These are phyloP conservation scores for Parastagonospora avenae DNA, from an alignment of 2,329 filamentous ascomycete species.

Conservation along the genomic window DNA sequence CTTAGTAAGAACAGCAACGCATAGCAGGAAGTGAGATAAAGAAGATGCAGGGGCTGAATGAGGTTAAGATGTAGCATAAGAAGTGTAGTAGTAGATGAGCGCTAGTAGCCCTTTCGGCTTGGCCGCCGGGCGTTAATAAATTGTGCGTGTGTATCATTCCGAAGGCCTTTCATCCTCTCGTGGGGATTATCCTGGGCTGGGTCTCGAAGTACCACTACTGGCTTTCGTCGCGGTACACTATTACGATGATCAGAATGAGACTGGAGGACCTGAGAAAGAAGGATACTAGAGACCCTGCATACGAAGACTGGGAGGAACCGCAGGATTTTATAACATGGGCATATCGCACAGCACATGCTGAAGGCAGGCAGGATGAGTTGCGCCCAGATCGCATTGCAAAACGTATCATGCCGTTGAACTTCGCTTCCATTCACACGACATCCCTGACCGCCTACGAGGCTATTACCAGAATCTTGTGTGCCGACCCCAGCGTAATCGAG, in stretches of 20 bases:
- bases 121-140: too few species aligned
- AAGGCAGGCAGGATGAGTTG: slow-evolving; percentile 52
- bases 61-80: too few species aligned
- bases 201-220: slow-evolving; percentile 57
- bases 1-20: too few species aligned
- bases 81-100: too few species aligned
- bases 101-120: too few species aligned
- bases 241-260: slow-evolving; percentile 58
- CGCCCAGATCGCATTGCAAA: slow-evolving; percentile 56
- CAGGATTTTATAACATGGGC: slow-evolving; percentile 65
- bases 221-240: slow-evolving; percentile 48
- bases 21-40: too few species aligned
- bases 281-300: slow-evolving; percentile 48
- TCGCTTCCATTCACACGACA: slow-evolving; percentile 65
- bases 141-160: slow-evolving; percentile 55
- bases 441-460: slow-evolving; percentile 57
- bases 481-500: slow-evolving; percentile 19
- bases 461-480: slow-evolving; percentile 24
- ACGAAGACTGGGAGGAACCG: slow-evolving; percentile 51
- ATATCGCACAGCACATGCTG: slow-evolving; percentile 57
- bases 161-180: slow-evolving; percentile 55
- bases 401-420: slow-evolving; percentile 61
- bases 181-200: slow-evolving; percentile 54
- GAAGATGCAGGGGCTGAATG: too few species aligned
- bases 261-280: slow-evolving; percentile 54